phyloP scores from a whole-genome alignment of 805 yeast genomes.

The Monosporozyma solicola region DNA sequence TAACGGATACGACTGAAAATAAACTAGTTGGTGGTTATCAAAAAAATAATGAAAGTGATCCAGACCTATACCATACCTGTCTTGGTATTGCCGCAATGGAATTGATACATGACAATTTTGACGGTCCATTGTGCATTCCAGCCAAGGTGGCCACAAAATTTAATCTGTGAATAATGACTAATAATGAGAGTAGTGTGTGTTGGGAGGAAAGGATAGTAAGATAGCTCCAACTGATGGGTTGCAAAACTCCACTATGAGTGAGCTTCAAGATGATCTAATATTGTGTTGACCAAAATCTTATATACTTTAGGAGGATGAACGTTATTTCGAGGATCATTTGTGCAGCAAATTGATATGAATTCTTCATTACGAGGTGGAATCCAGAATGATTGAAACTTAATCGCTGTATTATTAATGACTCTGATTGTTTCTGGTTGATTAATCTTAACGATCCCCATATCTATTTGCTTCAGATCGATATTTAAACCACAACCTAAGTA shows the following conservation, averaged over 20 bases:
- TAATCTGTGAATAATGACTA: background rate
- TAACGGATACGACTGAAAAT: constrained; percentile 52
- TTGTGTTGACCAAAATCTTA: background rate
- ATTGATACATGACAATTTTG: constrained; percentile 26
- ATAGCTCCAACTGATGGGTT: too few relatives aligned
- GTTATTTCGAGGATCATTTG: background rate
- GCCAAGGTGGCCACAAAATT: constrained; percentile 1
- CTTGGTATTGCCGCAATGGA: constrained; percentile 50
- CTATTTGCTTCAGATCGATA: constrained; percentile 25
- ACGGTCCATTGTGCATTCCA: constrained; percentile 27
- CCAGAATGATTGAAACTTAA: constrained; percentile 21
- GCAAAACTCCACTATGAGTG: background rate
- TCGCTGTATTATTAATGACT: constrained; percentile 5
- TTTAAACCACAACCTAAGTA: constrained; percentile 53
- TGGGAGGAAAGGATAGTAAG: background rate
- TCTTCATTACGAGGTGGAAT: constrained; percentile 7
- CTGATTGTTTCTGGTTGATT: constrained; percentile 1
- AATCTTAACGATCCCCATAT: constrained; percentile 14
- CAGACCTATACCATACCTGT: constrained; percentile 65
- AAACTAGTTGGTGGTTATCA: constrained; percentile 65
- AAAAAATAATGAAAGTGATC: constrained; percentile 52
- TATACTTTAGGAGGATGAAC: background rate
- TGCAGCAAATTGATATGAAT: constrained; percentile 13
- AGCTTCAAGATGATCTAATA: background rate
- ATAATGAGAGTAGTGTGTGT: background rate